These are phyloP conservation scores for Aspergillus oerlinghausenensis DNA, from an alignment of 2,329 filamentous ascomycete species.

Conservation along the genomic window DNA sequence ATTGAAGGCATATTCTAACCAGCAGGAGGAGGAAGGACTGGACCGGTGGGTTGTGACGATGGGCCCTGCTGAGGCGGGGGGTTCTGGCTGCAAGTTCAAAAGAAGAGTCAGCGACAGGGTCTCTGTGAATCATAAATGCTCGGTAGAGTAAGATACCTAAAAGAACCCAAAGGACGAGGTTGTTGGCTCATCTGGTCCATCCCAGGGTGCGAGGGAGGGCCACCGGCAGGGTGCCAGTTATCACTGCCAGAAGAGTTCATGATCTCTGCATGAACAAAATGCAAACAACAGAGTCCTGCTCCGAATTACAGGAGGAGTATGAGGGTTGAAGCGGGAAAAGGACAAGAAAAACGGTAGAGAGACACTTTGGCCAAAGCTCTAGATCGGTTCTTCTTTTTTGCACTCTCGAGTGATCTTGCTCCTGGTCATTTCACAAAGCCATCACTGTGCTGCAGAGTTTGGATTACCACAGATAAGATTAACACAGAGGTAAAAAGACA, in stretches of 20 bases:
- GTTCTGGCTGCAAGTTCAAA: conserved; percentile 30
- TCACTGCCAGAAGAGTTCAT: conserved; percentile 43
- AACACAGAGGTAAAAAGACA: not conserved
- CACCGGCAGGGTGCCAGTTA: conserved; percentile 39
- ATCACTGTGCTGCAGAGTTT: conserved; percentile 21
- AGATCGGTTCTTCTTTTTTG: conserved; percentile 17
- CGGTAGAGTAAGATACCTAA: conserved; percentile 33
- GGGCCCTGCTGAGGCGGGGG: conserved; percentile 35
- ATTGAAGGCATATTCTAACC: conserved; percentile 26
- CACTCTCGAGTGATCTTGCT: conserved; percentile 20
- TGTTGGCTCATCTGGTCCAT: conserved; percentile 42
- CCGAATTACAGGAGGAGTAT: not conserved
- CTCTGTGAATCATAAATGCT: not conserved
- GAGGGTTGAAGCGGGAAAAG: not conserved
- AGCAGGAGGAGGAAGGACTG: conserved; percentile 37
- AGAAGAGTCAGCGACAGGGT: conserved; percentile 7
- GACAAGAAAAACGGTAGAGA: conserved; percentile 2
- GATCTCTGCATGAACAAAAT: conserved; percentile 20
- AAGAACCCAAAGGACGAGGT: conserved; percentile 40
- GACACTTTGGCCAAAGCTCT: conserved; percentile 9
- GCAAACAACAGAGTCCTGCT: conserved; percentile 2
- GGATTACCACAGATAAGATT: not conserved
- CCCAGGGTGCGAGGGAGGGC: conserved; percentile 38
- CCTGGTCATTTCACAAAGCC: conserved; percentile 24
- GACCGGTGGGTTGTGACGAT: conserved; percentile 34